phyloP scores from a whole-genome alignment of 2,329 filamentous ascomycete genomes.

The Blumeria hordei region DNA sequence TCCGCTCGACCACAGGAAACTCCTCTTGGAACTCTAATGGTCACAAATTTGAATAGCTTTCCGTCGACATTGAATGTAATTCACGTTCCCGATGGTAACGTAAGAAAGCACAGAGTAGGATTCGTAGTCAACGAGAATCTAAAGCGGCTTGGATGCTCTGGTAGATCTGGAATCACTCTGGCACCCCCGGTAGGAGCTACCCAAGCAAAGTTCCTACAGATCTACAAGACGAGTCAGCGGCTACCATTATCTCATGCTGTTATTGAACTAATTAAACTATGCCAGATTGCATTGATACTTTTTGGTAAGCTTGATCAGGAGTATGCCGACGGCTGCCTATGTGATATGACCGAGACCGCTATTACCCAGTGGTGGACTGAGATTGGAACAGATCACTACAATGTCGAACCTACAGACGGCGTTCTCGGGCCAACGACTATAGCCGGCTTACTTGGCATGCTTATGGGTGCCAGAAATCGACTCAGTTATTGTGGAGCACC shows the following conservation, averaged over 20 bases:
- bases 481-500: constrained; percentile 66
- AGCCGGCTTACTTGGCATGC: constrained; percentile 60
- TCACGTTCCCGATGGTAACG: constrained; percentile 63
- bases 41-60: constrained; percentile 81
- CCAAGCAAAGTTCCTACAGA: constrained; percentile 71
- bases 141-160: constrained; percentile 79
- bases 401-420: constrained; percentile 76
- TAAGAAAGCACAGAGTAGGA: constrained; percentile 51
- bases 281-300: constrained; percentile 66
- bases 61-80: constrained; percentile 87
- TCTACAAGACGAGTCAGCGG: constrained; percentile 70
- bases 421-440: constrained; percentile 84
- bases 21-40: constrained; percentile 61
- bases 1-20: constrained; percentile 71
- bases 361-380: constrained; percentile 93
- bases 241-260: constrained; percentile 58
- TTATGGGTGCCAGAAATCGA: constrained; percentile 76
- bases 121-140: constrained; percentile 91
- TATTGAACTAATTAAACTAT: constrained; percentile 71
- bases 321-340: constrained; percentile 78
- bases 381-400: constrained; percentile 77
- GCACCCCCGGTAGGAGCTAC: constrained; percentile 57
- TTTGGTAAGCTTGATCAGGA: constrained; percentile 73
- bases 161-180: constrained; percentile 64
- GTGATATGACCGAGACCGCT: constrained; percentile 75